Evolutionary conservation across 2,329 filamentous ascomycete genomes (phyloP), one percentile per base, ranked within the genome.

Genomic region (Cytospora mali): DNA sequence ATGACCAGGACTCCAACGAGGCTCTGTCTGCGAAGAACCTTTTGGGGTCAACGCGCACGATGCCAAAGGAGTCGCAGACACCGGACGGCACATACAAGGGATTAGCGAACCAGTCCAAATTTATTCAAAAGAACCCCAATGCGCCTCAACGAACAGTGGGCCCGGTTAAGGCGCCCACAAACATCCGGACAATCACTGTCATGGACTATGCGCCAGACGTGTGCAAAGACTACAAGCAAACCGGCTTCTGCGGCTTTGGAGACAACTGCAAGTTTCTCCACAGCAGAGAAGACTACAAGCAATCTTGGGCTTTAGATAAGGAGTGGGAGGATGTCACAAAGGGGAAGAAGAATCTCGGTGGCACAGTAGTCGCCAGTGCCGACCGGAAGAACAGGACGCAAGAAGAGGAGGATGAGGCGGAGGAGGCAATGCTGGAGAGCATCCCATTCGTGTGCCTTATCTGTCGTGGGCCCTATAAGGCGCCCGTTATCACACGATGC

Each of bases 361-460:
- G 88, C 7, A 91, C 85, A 3, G 76, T 86, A 0, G 80, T 90
- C 2, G 84, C 86, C 28, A 86, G 81, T 58, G 85, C 85, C 3
- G 84, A 86, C 67, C 79, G 82, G 16, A 72, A 75, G 18, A 72
- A 75, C 48, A 69, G 68, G 48, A 72, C 68, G 11, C 68, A 66
- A 6, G 68, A 70, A 1, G 72, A 69, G 4, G 72, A 70, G 1
- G 77, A 78, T 2, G 81, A 82, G 1, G 81, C 86, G 0, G 91
- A 94, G 56, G 86, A 90, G 51, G 88, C 86, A 23, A 77, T 94
- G 72, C 77, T 96, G 56, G 88, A 93, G 72, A 90, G 88, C 70
- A 96, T 97, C 25, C 93, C 93, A 0, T 97, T 97, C 72, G 91
- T 87, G 1, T 97, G 93, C 75, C 86, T 96, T 67, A 92, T 97